Evolutionary conservation across 768 basidiomycete genomes (phyloP).

Genomic region (Auricularia auricula-judae): DNA sequence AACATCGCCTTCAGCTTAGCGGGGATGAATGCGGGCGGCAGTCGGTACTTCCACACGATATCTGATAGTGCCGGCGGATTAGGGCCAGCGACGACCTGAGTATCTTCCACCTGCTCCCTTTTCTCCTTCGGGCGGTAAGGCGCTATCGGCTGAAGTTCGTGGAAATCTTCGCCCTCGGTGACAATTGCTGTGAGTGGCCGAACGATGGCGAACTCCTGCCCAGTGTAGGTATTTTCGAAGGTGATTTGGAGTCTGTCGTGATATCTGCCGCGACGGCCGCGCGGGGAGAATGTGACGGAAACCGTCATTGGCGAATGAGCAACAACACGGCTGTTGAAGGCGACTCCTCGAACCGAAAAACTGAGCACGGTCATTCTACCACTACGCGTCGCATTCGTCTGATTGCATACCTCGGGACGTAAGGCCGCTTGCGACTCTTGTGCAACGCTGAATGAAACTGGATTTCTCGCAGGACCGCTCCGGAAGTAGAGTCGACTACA

Average conservation of each 20-base stretch:
- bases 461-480: accelerated
- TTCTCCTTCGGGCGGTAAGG: conserved; percentile 28
- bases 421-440: not conserved
- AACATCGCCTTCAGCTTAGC: conserved; percentile 20
- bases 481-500: not conserved
- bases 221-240: conserved; percentile 26
- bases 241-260: conserved; percentile 37
- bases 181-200: conserved; percentile 35
- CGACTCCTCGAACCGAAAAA: no score
- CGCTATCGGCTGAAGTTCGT: conserved; percentile 31
- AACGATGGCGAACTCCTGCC: conserved; percentile 33
- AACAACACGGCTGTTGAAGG: no score
- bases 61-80: conserved; percentile 30
- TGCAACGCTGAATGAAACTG: not conserved
- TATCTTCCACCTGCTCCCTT: conserved; percentile 3
- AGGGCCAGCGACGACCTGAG: conserved; percentile 26
- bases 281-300: not conserved
- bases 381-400: no score
- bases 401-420: not conserved
- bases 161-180: conserved; percentile 38
- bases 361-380: not conserved
- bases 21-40: conserved; percentile 32
- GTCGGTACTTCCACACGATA: conserved; percentile 29
- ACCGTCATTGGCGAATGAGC: not conserved
- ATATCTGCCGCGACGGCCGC: conserved; percentile 23